phyloP scores from a whole-genome alignment of 768 basidiomycete species.

The Dentipellis sp. region DNA sequence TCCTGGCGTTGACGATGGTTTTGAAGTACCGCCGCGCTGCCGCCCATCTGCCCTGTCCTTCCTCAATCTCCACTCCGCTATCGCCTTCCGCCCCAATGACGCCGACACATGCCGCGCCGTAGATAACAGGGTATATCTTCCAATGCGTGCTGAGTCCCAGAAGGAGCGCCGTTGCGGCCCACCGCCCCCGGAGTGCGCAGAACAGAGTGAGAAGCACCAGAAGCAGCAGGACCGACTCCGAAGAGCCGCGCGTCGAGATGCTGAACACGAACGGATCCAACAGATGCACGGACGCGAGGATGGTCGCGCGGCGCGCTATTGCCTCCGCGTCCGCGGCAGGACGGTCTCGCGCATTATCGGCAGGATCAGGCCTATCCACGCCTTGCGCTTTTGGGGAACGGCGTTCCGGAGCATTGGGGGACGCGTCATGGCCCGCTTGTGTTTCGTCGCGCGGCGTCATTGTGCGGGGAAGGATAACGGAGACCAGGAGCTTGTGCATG shows the following conservation, averaged over 20 bases:
- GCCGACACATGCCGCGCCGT: conserved; percentile 70
- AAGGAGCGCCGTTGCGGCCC: conserved; percentile 59
- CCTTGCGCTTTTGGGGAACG: not conserved
- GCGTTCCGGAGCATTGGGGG: not conserved
- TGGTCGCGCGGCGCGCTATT: conserved; percentile 28
- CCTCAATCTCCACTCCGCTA: not conserved
- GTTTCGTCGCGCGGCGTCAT: not conserved
- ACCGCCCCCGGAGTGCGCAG: conserved; percentile 44
- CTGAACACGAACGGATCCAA: conserved; percentile 92
- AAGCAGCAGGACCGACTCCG: conserved; percentile 78
- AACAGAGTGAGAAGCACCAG: conserved; percentile 68
- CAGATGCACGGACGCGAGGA: conserved; percentile 68
- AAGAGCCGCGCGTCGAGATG: conserved; percentile 95
- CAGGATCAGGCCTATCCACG: not conserved
- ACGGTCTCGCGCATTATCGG: not conserved
- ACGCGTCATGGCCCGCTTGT: not conserved
- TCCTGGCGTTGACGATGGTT: conserved; percentile 37
- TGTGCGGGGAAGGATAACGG: conserved; percentile 33
- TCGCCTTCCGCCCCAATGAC: conserved; percentile 26
- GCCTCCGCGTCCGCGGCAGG: conserved; percentile 2
- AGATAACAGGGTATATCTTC: conserved; percentile 96
- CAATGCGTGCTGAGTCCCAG: conserved; percentile 85
- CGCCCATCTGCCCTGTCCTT: not conserved
- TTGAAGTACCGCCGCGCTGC: conserved; percentile 13
- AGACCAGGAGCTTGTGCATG: conserved; percentile 53